phyloP scores from a whole-genome alignment of 1,284 basidiomycete genomes.

The Boletellus deceptivus region DNA sequence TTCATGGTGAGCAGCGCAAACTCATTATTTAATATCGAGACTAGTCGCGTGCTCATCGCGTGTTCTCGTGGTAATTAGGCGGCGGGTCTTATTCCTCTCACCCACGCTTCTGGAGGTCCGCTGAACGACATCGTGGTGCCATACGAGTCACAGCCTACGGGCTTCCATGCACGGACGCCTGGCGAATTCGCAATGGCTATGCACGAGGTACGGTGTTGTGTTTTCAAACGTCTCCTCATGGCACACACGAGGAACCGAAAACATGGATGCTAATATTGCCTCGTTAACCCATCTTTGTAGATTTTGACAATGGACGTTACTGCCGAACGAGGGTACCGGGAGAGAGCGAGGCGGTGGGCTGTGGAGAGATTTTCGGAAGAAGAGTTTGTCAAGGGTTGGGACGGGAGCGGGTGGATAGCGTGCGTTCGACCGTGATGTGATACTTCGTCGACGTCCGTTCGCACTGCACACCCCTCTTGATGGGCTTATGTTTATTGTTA shows the following conservation, averaged over 20 bases:
- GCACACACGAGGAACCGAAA: not conserved
- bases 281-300: conserved; percentile 11
- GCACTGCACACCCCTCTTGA: not conserved
- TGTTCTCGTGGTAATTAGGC: conserved; percentile 51
- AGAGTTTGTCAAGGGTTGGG: conserved; percentile 77
- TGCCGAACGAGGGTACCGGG: conserved; percentile 62
- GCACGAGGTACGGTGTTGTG: conserved; percentile 46
- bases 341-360: conserved; percentile 69
- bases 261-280: conserved; percentile 10
- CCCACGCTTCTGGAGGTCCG: conserved; percentile 93
- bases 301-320: conserved; percentile 52
- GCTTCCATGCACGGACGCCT: conserved; percentile 78
- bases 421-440: conserved; percentile 14
- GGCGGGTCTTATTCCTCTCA: conserved; percentile 89
- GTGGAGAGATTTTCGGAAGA: conserved; percentile 72
- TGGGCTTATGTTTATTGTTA: not conserved
- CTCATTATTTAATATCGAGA: not conserved
- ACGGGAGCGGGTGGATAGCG: conserved; percentile 54
- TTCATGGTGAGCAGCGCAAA: conserved; percentile 72
- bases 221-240: conserved; percentile 4
- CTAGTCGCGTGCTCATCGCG: conserved; percentile 11
- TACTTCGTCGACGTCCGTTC: too few relatives aligned
- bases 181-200: conserved; percentile 73
- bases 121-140: conserved; percentile 89
- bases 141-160: conserved; percentile 50